Base-by-base conservation (phyloP, 2,329 filamentous ascomycete genomes). In the Epichloe sylvatica region DNA sequence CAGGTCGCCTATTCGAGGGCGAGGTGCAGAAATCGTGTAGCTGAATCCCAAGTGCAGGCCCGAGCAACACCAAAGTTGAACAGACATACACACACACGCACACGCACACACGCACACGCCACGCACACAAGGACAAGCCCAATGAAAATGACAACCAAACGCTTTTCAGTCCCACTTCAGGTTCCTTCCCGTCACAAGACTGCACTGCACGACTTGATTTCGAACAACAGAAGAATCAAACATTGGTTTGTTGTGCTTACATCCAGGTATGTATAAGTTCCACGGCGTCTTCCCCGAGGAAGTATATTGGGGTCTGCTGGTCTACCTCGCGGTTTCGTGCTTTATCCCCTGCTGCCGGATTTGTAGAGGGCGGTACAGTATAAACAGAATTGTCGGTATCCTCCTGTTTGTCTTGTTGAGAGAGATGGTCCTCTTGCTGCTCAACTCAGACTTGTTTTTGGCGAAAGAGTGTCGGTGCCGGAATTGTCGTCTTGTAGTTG, bases 1-100 rank as follows among this genome's bases (percentile, higher is more conserved):
- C 49, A 53, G 47, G 54, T 50, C 59, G 55, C 49, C 52, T 52
- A 52, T 52, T 46, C 25, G 25, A 50, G 46, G 49, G 48, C 49
- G 42, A 48, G 43, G 33, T 46, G 51, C 51, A 51, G 50, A 35
- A 38, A 49, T 37, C 36, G 42, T 49, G 36, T 41, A 49, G 42
- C 48, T 34, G 42, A 44, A 38, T 33, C 34, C 9, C 21, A n/a
- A 33, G 40, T 30, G 34, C 39, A 48, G 39, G 39, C 46, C 33
- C 39, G 33, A 43, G 39, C 39, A 43, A 9, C 40, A 33, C 21
- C 35, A 17, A 44, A 37, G 34, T 17, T 36, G 47, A 49, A 49
- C 41, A 49, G 34, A 44, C 40, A 49, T 8, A 37, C 23, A 13
- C 36, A 17, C 34, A 33, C 30, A 35, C 44, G 12, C 8, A 3